Evolutionary conservation across 2,329 filamentous ascomycete genomes (phyloP).

Genomic region (Cladosporium sp.): DNA sequence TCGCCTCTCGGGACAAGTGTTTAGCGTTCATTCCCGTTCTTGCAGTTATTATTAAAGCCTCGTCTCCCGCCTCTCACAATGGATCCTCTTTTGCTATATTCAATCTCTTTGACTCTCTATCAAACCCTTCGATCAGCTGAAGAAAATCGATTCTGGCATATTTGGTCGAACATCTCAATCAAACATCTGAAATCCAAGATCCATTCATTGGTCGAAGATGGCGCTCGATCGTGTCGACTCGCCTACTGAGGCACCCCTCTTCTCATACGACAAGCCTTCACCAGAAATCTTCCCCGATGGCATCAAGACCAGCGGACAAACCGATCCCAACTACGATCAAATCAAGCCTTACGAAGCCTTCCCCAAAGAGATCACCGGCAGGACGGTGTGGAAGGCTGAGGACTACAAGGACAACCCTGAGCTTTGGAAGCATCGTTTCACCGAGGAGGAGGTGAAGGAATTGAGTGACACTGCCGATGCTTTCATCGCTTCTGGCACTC

Average conservation of each 20-base stretch:
- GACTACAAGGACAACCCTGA: slow-evolving; percentile 62
- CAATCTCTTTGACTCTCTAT: not conserved
- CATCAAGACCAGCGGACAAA: slow-evolving; percentile 67
- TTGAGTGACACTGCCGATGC: slow-evolving; percentile 62
- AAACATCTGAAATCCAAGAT: not conserved
- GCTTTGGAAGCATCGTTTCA: slow-evolving; percentile 70
- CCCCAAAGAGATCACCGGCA: slow-evolving; percentile 65
- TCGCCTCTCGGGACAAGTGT: not conserved
- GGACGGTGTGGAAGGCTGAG: slow-evolving; percentile 67
- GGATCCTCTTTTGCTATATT: not conserved
- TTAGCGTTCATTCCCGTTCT: not conserved
- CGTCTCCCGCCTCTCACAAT: not conserved
- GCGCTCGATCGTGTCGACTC: slow-evolving; percentile 18
- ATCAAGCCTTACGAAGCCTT: slow-evolving; percentile 67
- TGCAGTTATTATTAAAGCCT: slow-evolving; percentile 11
- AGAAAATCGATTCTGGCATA: not conserved
- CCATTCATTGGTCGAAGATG: slow-evolving; percentile 11
- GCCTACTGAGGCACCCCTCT: slow-evolving; percentile 17
- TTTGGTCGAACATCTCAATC: not conserved
- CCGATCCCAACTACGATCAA: slow-evolving; percentile 61
- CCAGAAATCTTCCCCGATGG: slow-evolving; percentile 59
- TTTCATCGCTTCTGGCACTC: slow-evolving; percentile 62
- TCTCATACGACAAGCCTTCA: slow-evolving; percentile 31
- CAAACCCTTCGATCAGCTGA: not conserved
- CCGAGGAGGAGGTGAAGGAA: slow-evolving; percentile 61